A percentile compares a stretch with the other conserved stretches of the same genome.
Evolutionary conservation across 1,284 basidiomycete genomes (phyloP).

Genomic region (Ganoderma sinense): DNA sequence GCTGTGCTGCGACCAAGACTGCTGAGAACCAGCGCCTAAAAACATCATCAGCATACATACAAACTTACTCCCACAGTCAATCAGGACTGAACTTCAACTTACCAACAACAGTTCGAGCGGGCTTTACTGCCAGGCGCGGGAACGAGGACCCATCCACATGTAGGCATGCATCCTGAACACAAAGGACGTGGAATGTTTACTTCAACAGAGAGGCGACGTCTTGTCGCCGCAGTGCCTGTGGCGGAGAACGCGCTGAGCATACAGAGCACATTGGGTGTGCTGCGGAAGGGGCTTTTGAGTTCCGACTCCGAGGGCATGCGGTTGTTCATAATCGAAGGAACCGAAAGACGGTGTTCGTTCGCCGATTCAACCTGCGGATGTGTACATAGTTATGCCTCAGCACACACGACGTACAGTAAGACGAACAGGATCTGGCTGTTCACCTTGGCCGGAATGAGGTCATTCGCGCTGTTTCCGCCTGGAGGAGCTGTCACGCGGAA

Average conservation of each 20-base stretch:
- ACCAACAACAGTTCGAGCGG: not conserved
- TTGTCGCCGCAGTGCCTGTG: not conserved
- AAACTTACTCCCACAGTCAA: too few relatives aligned
- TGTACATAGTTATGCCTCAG: not conserved
- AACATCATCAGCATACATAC: not conserved
- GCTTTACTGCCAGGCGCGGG: not conserved
- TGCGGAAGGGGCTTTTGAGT: too few relatives aligned
- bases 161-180: not conserved
- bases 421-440: not conserved
- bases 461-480: not conserved
- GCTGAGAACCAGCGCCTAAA: too few relatives aligned
- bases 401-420: not conserved
- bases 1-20: too few relatives aligned
- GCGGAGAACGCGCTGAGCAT: not conserved
- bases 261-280: too few relatives aligned
- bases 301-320: not conserved
- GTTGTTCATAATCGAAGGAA: not conserved
- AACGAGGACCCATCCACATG: not conserved
- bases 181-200: too few relatives aligned
- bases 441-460: not conserved
- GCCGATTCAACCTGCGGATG: not conserved
- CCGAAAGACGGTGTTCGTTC: not conserved
- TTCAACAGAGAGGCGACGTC: too few relatives aligned
- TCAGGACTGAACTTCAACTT: too few relatives aligned
- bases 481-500: not conserved